Percentiles rank a stretch among this genome's conserved stretches.
Evolutionary conservation across 2,329 filamentous ascomycete species (phyloP).

Genomic region (Fusarium sp.): DNA sequence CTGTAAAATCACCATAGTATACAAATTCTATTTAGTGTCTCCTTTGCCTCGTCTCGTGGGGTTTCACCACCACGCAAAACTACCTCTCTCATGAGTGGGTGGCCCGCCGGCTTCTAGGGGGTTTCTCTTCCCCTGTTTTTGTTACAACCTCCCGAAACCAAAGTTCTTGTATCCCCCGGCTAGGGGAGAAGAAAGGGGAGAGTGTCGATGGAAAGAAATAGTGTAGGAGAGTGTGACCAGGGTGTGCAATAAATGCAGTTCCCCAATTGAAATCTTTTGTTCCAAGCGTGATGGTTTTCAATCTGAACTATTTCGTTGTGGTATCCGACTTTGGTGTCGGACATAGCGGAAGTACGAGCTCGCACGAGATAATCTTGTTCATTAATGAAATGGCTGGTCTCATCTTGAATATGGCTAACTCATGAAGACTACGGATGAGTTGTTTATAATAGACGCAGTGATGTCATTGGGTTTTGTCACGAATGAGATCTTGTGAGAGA

Average conservation of each 20-base stretch:
- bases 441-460: background rate
- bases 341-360: conserved; percentile 17
- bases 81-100: conserved; percentile 8
- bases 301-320: background rate
- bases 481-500: background rate
- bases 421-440: background rate
- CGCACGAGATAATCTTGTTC: background rate
- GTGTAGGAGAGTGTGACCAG: conserved; percentile 48
- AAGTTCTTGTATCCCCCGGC: conserved; percentile 32
- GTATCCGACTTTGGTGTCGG: background rate
- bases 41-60: conserved; percentile 40
- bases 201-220: conserved; percentile 48
- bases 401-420: background rate
- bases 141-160: conserved; percentile 29
- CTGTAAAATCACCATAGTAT: conserved; percentile 75
- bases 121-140: conserved; percentile 28
- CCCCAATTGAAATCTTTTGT: conserved; percentile 27
- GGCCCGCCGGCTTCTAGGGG: conserved; percentile 32
- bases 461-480: background rate
- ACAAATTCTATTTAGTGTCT: conserved; percentile 44
- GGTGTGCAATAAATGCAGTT: conserved; percentile 48
- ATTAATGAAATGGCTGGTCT: background rate
- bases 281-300: conserved; percentile 16
- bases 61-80: conserved; percentile 16
- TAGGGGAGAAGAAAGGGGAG: conserved; percentile 31